These are phyloP conservation scores for Yamadazyma mexicana DNA, from an alignment of 1,139 yeast genomes.

Conservation along the genomic window DNA sequence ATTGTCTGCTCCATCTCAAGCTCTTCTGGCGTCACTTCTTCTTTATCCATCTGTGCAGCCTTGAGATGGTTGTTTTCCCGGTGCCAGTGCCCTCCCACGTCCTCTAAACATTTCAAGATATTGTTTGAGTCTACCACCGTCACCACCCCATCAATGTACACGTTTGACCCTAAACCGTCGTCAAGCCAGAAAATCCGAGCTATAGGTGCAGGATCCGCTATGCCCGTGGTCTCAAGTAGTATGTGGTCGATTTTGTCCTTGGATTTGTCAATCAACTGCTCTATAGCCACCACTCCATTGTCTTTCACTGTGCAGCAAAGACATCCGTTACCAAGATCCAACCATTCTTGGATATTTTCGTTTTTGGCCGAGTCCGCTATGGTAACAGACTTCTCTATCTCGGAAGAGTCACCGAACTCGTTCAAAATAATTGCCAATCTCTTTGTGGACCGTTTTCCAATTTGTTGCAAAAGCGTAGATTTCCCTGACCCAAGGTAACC, in stretches of 20 bases:
- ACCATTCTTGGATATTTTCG: slow-evolving; percentile 84
- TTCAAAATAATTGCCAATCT: slow-evolving; percentile 87
- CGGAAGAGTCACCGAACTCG: slow-evolving; percentile 87
- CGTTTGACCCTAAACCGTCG: slow-evolving; percentile 78
- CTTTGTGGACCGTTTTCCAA: slow-evolving; percentile 68
- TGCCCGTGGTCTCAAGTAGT: slow-evolving; percentile 88
- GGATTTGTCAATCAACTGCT: slow-evolving; percentile 72
- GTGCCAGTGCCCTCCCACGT: slow-evolving; percentile 63
- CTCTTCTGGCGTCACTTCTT: slow-evolving; percentile 30
- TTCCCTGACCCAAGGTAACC: slow-evolving; percentile 97
- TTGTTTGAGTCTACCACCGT: slow-evolving; percentile 84
- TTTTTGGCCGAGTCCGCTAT: slow-evolving; percentile 58
- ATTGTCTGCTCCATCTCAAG: slow-evolving; percentile 31
- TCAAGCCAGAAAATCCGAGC: slow-evolving; percentile 98
- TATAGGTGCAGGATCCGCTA: slow-evolving; percentile 98
- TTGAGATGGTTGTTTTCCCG: slow-evolving; percentile 34
- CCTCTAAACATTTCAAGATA: slow-evolving; percentile 66
- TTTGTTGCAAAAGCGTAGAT: slow-evolving; percentile 74
- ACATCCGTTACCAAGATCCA: slow-evolving; percentile 95
- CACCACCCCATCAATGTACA: slow-evolving; percentile 91
- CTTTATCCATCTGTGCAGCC: slow-evolving; percentile 21
- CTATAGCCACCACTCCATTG: slow-evolving; percentile 92
- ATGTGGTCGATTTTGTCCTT: slow-evolving; percentile 83
- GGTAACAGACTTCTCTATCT: slow-evolving; percentile 83
- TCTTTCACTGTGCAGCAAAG: slow-evolving; percentile 95